These are phyloP conservation scores for Straminergon stramineum DNA, from an alignment of 225 moss, liverwort and hornwort species.

Conservation along the genomic window DNA sequence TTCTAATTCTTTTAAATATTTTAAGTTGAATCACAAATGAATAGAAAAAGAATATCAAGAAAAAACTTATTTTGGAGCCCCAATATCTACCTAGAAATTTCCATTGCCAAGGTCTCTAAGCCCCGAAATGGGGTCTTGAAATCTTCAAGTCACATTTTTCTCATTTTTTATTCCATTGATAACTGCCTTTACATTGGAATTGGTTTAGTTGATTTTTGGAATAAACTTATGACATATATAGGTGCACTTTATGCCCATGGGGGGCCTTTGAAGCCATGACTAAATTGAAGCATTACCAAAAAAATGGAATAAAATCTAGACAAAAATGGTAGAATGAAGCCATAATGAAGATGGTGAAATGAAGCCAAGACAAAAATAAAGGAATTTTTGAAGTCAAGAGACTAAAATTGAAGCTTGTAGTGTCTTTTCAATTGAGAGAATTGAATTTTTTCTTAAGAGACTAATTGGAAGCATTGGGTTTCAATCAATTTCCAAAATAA, in stretches of 20 bases:
- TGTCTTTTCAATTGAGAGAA: neutral
- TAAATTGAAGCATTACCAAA: too few relatives aligned
- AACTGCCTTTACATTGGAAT: accelerated
- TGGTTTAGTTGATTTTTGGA: neutral
- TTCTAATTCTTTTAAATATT: neutral
- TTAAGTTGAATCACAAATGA: neutral
- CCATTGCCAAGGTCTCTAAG: neutral
- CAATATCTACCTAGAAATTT: neutral
- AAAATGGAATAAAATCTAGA: too few relatives aligned
- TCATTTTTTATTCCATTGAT: neutral
- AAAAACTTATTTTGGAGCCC: neutral
- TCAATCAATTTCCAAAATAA: neutral
- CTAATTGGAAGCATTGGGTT: neutral
- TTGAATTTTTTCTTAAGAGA: neutral
- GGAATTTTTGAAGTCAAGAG: too few relatives aligned
- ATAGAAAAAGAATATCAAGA: neutral
- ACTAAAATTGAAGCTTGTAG: neutral
- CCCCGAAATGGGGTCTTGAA: accelerated
- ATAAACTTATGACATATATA: too few relatives aligned
- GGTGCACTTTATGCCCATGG: too few relatives aligned
- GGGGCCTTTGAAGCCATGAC: too few relatives aligned
- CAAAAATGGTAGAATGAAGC: neutral
- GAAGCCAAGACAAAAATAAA: neutral
- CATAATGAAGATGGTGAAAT: too few relatives aligned
- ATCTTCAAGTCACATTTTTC: accelerated